phyloP scores from a whole-genome alignment of 345 rosid species.

The Isatis tinctoria region DNA sequence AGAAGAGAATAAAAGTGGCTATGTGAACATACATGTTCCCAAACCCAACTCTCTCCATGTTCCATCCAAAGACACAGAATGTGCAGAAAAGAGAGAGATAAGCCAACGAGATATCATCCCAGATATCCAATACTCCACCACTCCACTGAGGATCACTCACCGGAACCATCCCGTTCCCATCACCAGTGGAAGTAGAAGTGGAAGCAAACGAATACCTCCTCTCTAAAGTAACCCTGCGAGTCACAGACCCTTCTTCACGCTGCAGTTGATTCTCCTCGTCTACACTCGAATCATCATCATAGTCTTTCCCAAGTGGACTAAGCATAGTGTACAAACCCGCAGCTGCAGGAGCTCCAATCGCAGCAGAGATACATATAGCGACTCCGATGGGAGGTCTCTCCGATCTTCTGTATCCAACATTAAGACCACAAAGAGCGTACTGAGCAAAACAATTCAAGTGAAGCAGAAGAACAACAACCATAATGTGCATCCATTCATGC shows the following conservation, averaged over 20 bases:
- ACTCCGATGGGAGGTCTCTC: slow-evolving; percentile 85
- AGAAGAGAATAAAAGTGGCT: slow-evolving; percentile 79
- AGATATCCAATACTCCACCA: slow-evolving; percentile 80
- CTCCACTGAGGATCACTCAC: slow-evolving; percentile 72
- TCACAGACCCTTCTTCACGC: slow-evolving; percentile 28
- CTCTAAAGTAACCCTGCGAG: slow-evolving; percentile 36
- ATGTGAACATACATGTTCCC: slow-evolving; percentile 97
- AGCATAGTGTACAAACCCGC: slow-evolving; percentile 75
- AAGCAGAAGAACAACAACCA: slow-evolving; percentile 76
- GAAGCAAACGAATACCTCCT: slow-evolving; percentile 73
- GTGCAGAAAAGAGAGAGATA: slow-evolving; percentile 78
- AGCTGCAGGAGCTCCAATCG: slow-evolving; percentile 84
- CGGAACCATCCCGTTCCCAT: slow-evolving; percentile 28
- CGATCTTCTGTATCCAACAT: slow-evolving; percentile 77
- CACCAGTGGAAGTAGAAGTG: slow-evolving; percentile 24
- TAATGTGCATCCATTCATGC: slow-evolving; percentile 82
- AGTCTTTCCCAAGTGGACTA: slow-evolving; percentile 90
- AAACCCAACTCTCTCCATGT: slow-evolving; percentile 93
- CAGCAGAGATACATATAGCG: slow-evolving; percentile 68
- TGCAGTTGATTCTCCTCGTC: slow-evolving; percentile 69
- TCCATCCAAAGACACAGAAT: slow-evolving; percentile 95
- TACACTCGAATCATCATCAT: slow-evolving; percentile 41
- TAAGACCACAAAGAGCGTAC: slow-evolving; percentile 89
- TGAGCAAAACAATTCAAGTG: slow-evolving; percentile 93
- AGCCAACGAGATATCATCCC: slow-evolving; percentile 85